Percentiles rank a stretch among this genome's conserved stretches.
phyloP scores from a whole-genome alignment of 2,329 filamentous ascomycete species.

The Penicillium digitatum region DNA sequence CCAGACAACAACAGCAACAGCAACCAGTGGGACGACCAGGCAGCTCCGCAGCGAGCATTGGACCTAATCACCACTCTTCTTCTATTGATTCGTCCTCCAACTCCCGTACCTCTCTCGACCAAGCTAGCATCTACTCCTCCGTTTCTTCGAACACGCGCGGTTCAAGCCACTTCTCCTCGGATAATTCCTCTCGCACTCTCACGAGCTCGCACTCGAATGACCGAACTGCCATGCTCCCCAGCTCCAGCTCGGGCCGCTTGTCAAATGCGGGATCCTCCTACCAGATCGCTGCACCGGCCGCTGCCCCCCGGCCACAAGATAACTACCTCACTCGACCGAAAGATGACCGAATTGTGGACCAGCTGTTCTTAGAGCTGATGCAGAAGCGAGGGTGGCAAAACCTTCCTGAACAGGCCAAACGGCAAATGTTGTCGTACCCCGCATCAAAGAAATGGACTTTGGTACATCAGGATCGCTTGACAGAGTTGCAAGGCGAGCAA shows the following conservation, averaged over 20 bases:
- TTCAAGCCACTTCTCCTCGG: conserved; percentile 55
- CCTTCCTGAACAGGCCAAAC: conserved; percentile 84
- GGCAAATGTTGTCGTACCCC: conserved; percentile 95
- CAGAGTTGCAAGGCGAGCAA: conserved; percentile 91
- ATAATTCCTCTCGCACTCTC: conserved; percentile 47
- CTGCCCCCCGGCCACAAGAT: conserved; percentile 31
- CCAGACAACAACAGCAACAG: conserved; percentile 67
- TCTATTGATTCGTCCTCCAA: conserved; percentile 52
- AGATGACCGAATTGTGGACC: conserved; percentile 73
- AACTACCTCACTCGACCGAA: conserved; percentile 43
- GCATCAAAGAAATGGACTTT: conserved; percentile 96
- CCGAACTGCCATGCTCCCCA: conserved; percentile 29
- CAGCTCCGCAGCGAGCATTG: conserved; percentile 53
- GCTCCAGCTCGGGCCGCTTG: conserved; percentile 27
- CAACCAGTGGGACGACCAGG: conserved; percentile 70
- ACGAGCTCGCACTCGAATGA: conserved; percentile 38
- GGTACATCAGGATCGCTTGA: conserved; percentile 88
- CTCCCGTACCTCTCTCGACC: conserved; percentile 59
- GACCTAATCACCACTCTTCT: conserved; percentile 56
- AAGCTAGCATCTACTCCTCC: conserved; percentile 60
- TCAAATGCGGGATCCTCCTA: conserved; percentile 30
- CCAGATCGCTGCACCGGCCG: conserved; percentile 31
- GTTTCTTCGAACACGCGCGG: conserved; percentile 57
- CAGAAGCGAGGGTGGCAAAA: conserved; percentile 97
- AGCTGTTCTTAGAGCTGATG: conserved; percentile 91